A percentile compares a stretch with the other conserved stretches of the same genome.
Evolutionary conservation across 2,329 filamentous ascomycete genomes (phyloP).

Genomic region (Cladobotryum mycophilum): DNA sequence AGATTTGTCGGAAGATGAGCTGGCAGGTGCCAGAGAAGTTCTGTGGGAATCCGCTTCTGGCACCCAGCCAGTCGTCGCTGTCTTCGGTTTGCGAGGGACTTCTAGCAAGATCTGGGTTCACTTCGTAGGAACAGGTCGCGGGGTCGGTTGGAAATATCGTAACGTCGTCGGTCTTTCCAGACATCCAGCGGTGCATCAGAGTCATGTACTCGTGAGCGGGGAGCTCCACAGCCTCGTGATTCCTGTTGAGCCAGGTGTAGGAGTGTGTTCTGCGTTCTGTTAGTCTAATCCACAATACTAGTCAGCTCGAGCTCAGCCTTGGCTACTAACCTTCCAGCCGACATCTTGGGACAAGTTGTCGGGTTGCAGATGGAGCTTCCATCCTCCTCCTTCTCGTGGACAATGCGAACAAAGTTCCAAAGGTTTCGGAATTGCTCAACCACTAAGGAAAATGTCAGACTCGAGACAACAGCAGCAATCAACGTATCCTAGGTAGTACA

Average conservation of each 20-base stretch:
- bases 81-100: conserved; percentile 47
- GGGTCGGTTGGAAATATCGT: conserved; percentile 80
- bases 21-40: conserved; percentile 81
- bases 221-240: conserved; percentile 73
- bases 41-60: conserved; percentile 78
- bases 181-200: conserved; percentile 90
- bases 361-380: conserved; percentile 78
- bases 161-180: conserved; percentile 80
- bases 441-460: conserved; percentile 45
- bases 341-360: conserved; percentile 84
- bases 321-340: conserved; percentile 72
- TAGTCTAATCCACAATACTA: too few species aligned
- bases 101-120: conserved; percentile 47
- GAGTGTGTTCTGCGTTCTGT: conserved; percentile 57
- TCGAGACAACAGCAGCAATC: not conserved
- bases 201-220: conserved; percentile 86
- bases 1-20: conserved; percentile 90
- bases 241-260: conserved; percentile 68
- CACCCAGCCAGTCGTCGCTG: conserved; percentile 70
- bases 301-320: too few species aligned
- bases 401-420: conserved; percentile 81
- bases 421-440: conserved; percentile 89
- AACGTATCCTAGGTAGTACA: not conserved
- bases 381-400: conserved; percentile 79
- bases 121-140: conserved; percentile 53